Conservation (phyloP, 75 land plant species). For the Cunninghamia lanceolata region DNA sequence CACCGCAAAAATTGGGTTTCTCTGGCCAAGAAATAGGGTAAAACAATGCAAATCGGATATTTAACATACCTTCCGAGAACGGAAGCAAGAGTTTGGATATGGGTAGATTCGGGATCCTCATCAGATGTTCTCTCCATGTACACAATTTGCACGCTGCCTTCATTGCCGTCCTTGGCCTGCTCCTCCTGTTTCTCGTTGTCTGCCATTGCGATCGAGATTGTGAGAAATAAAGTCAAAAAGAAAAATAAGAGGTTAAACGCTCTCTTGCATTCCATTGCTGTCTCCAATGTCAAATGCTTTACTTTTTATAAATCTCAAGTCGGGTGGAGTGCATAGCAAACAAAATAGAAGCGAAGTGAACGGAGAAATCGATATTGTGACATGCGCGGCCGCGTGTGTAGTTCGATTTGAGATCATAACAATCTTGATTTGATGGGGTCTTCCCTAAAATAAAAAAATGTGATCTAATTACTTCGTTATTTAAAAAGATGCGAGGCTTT, state of each 20-base stretch:
- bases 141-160: slow-evolving; percentile 50
- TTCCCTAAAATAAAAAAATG: too few relatives aligned
- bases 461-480: too few relatives aligned
- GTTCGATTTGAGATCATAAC: too few relatives aligned
- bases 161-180: neutral
- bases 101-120: slow-evolving; percentile 50
- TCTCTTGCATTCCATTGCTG: neutral
- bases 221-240: neutral
- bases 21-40: too few relatives aligned
- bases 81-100: slow-evolving; percentile 50
- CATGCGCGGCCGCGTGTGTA: too few relatives aligned
- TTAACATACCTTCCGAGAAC: slow-evolving; percentile 52
- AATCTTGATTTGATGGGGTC: too few relatives aligned
- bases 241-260: neutral
- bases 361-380: neutral
- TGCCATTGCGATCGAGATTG: neutral
- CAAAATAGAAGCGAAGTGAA: neutral
- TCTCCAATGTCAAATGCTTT: neutral
- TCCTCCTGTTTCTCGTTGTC: neutral
- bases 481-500: too few relatives aligned
- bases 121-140: slow-evolving; percentile 45
- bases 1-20: neutral
- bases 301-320: neutral
- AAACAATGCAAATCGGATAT: neutral
- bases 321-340: too few relatives aligned